Evolutionary conservation across 192 early-diverging fungal genomes (phyloP).

Genomic region (Podila epicladia): DNA sequence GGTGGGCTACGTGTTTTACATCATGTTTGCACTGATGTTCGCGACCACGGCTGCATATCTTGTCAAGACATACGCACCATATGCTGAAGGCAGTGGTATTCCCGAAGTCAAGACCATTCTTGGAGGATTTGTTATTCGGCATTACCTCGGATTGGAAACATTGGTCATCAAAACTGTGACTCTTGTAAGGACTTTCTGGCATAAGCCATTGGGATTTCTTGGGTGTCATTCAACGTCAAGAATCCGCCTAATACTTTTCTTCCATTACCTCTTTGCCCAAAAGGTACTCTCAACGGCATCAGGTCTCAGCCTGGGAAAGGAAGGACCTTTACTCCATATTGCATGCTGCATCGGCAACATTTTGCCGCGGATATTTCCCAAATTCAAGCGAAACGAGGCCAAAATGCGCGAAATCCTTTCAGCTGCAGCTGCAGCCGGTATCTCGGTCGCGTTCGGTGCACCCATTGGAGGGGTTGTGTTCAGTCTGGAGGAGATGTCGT

Average conservation of each 20-base stretch:
- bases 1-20: slow-evolving; percentile 55
- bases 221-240: no score
- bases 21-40: slow-evolving; percentile 56
- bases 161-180: slow-evolving; percentile 91
- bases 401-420: slow-evolving; percentile 94
- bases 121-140: slow-evolving; percentile 93
- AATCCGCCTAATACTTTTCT: not conserved
- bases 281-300: slow-evolving; percentile 83
- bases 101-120: slow-evolving; percentile 96
- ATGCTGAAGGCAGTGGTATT: slow-evolving; percentile 94
- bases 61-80: slow-evolving; percentile 73
- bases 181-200: slow-evolving; percentile 61
- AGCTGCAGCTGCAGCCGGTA: slow-evolving; percentile 91
- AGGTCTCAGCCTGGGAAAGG: slow-evolving; percentile 89
- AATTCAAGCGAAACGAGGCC: slow-evolving; percentile 93
- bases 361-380: slow-evolving; percentile 85
- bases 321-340: slow-evolving; percentile 95
- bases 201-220: no score
- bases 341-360: slow-evolving; percentile 92
- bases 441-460: slow-evolving; percentile 95
- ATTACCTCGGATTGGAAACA: slow-evolving; percentile 91
- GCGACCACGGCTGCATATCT: slow-evolving; percentile 54
- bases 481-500: slow-evolving; percentile 92
- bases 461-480: slow-evolving; percentile 97
- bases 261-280: not conserved